Percentiles rank a stretch among this genome's conserved stretches.
Conservation (phyloP, 2,329 filamentous ascomycete species). For the Bimuria novae-zelandiae region DNA sequence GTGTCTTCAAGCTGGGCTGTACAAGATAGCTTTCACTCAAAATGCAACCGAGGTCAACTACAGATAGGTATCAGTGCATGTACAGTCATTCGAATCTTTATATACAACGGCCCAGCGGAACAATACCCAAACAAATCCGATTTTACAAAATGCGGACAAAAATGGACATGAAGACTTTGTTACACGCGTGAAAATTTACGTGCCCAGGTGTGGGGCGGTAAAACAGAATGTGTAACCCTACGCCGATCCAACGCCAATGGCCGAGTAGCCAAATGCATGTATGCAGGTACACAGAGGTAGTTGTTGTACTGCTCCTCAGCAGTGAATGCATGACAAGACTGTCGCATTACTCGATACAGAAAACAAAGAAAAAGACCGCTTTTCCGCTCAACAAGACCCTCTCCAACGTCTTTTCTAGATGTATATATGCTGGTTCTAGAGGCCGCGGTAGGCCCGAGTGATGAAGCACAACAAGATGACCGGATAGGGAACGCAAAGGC, state of each 20-base stretch:
- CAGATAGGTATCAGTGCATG: too few relatives aligned
- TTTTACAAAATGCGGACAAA: background rate
- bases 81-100: background rate
- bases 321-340: slow-evolving; percentile 11
- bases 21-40: too few relatives aligned
- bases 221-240: background rate
- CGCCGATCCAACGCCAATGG: slow-evolving; percentile 4
- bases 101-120: background rate
- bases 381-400: background rate
- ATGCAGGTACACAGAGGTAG: slow-evolving; percentile 14
- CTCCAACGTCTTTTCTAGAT: slow-evolving; percentile 14
- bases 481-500: slow-evolving; percentile 1
- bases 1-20: too few relatives aligned
- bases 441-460: background rate
- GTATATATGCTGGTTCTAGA: slow-evolving; percentile 7
- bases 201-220: background rate
- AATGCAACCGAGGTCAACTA: too few relatives aligned
- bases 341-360: slow-evolving; percentile 6
- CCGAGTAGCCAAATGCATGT: slow-evolving; percentile 4
- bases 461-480: background rate
- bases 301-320: slow-evolving; percentile 29
- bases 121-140: background rate
- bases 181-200: background rate
- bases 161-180: background rate
- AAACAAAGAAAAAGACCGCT: slow-evolving; percentile 6